Base-by-base conservation (phyloP, 164 flowering plant genomes). In the Nelumbo lutea region DNA sequence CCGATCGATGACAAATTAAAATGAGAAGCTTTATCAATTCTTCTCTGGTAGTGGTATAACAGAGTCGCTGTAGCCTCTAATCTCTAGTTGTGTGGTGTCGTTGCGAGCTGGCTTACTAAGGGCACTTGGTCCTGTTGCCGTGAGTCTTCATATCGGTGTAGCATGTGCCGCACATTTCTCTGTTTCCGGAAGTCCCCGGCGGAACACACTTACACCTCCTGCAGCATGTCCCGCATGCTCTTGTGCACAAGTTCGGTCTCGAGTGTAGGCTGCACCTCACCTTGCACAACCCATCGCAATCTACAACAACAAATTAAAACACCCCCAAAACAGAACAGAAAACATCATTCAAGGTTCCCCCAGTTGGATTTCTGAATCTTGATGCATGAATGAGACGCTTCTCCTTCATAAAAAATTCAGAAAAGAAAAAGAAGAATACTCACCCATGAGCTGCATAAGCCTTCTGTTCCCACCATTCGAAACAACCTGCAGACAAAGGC, bases 61-160 rank as follows among this genome's bases (percentile, higher is more conserved):
- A 27, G 27, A 27, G 27, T 27, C 27, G 27, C 27, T 27, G 27
- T 27, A 27, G 27, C 27, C 27, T 27, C 27, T 27, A 27, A 27
- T 27, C 27, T 27, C 27, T 27, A 27, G 27, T 27, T 27, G 27
- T 27, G 27, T 27, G 27, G 27, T 27, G 27, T 27, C 27, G 27
- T 27, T 27, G 27, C 27, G 27, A 27, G 27, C 27, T 27, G 27
- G 27, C 27, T 27, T 27, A 27, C 42, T 63, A 76, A 27, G 79
- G 79, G 65, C 79, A 76, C 65, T 76, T 76, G 73, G 76, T 59
- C 53, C 56, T 73, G 62, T 66, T 70, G 8, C 71, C 79, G 11
- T 76, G 79, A 56, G 79, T 76, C 9, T 59, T 69, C 79, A 76
- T 76, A 38, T 66, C 71, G 1, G 76, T 73, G 76, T 76, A 76